phyloP scores from a whole-genome alignment of 257 asterid species.

The Cinchona pubescens region DNA sequence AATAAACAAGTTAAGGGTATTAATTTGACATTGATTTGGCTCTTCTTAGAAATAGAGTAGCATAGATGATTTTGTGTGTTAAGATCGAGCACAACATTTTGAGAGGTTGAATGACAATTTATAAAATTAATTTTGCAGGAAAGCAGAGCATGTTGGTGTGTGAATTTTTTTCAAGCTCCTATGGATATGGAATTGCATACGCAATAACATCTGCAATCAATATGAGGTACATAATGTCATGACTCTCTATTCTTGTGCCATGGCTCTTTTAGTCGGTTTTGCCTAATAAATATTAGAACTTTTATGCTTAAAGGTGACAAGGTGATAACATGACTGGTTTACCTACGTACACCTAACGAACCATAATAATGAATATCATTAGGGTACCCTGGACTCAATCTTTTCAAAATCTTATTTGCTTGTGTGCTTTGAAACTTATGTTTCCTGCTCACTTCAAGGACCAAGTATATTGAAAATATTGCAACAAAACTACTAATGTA shows the following conservation, averaged over 20 bases:
- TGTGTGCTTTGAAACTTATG: no score
- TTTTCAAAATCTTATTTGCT: no score
- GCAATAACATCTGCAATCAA: slow-evolving; percentile 61
- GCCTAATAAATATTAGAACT: not conserved
- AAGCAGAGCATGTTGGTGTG: slow-evolving; percentile 52
- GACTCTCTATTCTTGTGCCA: not conserved
- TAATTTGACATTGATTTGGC: no score
- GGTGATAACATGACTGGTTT: not conserved
- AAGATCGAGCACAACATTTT: not conserved
- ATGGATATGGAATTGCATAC: slow-evolving; percentile 58
- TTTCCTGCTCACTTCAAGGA: no score
- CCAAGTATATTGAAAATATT: not conserved
- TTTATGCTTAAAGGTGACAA: not conserved
- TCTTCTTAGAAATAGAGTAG: not conserved
- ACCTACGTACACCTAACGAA: not conserved
- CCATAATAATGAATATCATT: not conserved
- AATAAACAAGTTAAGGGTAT: no score
- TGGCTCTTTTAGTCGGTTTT: not conserved
- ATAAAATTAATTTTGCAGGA: slow-evolving; percentile 36
- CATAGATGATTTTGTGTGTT: not conserved
- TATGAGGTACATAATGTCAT: slow-evolving; percentile 38
- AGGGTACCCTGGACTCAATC: no score
- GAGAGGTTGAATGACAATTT: not conserved
- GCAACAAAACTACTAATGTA: not conserved
- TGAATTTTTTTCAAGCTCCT: slow-evolving; percentile 47